These are phyloP conservation scores for Tephrocybe rancida DNA, from an alignment of 768 basidiomycete genomes.

Conservation along the genomic window DNA sequence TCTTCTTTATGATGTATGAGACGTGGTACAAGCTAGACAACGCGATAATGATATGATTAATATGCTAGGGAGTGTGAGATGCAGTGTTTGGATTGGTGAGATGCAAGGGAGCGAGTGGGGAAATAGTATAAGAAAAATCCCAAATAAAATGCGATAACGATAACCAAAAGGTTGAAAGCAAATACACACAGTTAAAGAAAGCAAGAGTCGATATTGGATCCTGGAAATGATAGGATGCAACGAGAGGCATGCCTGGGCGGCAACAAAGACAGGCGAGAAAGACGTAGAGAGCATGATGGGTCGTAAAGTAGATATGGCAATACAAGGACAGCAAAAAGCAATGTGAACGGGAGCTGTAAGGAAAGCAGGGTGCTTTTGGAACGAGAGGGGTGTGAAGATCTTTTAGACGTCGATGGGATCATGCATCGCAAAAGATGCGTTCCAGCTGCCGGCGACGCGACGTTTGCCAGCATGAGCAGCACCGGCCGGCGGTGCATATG, in stretches of 20 bases:
- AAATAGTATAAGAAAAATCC: conserved; percentile 2
- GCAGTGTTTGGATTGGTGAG: not conserved
- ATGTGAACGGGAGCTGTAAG: not conserved
- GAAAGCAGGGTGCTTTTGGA: not conserved
- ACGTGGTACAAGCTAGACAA: conserved; percentile 6
- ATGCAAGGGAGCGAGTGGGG: not conserved
- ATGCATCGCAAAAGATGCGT: conserved; percentile 20
- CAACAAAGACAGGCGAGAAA: not conserved
- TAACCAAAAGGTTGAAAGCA: conserved; percentile 48
- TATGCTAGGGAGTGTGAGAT: conserved; percentile 12
- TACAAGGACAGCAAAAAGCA: conserved; percentile 17
- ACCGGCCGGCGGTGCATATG: conserved; percentile 59
- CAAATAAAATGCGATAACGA: conserved; percentile 17
- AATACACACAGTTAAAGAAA: conserved; percentile 40
- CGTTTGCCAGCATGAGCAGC: conserved; percentile 50
- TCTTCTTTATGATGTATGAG: not conserved
- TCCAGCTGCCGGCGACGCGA: conserved; percentile 60
- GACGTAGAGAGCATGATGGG: conserved; percentile 1
- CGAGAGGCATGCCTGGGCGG: not conserved
- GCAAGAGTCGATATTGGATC: conserved; percentile 48
- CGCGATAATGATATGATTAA: conserved; percentile 16
- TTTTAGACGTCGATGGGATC: conserved; percentile 28
- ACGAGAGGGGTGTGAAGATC: not conserved
- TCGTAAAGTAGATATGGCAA: conserved; percentile 13
- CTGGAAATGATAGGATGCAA: not conserved